phyloP scores from a whole-genome alignment of 129 eudicot genomes.

The Oenanthe sinensis region DNA sequence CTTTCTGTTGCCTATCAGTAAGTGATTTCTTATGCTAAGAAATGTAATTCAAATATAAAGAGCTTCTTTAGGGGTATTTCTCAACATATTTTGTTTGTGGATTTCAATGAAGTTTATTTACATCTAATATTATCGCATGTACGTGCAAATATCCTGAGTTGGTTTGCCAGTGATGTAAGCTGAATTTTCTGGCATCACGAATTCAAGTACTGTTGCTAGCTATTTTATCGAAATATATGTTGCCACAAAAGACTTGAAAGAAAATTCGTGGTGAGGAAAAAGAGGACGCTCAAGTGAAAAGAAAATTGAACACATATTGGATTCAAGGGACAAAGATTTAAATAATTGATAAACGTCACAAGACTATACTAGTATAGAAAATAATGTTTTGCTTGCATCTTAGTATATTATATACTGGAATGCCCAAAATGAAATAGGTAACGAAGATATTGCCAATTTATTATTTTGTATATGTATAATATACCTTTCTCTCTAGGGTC shows the following conservation, averaged over 20 bases:
- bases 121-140: background rate
- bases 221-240: background rate
- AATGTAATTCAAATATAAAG: background rate
- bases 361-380: background rate
- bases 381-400: background rate
- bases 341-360: background rate
- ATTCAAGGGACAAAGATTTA: background rate
- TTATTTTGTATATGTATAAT: no score
- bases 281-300: background rate
- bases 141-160: background rate
- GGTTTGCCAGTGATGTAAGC: background rate
- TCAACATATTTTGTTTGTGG: background rate
- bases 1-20: constrained; percentile 60
- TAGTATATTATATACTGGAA: background rate
- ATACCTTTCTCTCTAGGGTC: background rate
- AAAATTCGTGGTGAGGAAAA: background rate
- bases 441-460: no score
- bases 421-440: background rate
- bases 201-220: background rate
- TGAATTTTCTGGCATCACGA: background rate
- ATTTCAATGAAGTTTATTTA: background rate
- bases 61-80: background rate
- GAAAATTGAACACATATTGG: background rate
- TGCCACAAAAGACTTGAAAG: background rate
- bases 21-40: constrained; percentile 14